Evolutionary conservation across 2,329 filamentous ascomycete species (phyloP), one percentile per base, ranked within the genome.

Genomic region (Fusarium heterosporum): DNA sequence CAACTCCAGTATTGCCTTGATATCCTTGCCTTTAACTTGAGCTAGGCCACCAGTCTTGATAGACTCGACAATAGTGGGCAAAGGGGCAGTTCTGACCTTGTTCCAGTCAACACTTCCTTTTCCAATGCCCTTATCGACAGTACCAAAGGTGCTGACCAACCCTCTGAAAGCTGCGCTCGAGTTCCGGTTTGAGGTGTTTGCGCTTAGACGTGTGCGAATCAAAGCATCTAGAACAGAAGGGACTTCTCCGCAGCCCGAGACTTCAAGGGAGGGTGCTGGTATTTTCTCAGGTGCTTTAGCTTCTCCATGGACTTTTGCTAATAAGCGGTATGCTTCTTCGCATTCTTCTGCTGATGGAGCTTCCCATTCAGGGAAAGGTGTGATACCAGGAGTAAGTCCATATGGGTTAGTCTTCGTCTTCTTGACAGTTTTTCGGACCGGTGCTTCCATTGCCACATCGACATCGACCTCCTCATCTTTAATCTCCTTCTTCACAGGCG

Each of bases 1-100:
- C 30, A 72, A 43, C 29, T 70, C 71, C 25, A 73, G 41, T 14
- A 73, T 73, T 16, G 63, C 61, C 34, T 73, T 73, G 48, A 73
- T 73, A 38, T 73, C 71, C 39, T 67, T 69, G 10, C 71, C 72
- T 50, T 73, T 73, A 28, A 68, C 66, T 40, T 72, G 68, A 25
- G 71, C 71, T 38, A 73, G 41, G 7, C 71, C 71, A 2, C 88
- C 88, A 64, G 90, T 89, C 12, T 80, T 79, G 14, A 92, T 84
- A 0, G 89, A 85, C 6, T 82, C 76, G 1, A 82, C 79, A 0
- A 92, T 81, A 19, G 92, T 90, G 6, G 74, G 64, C 26, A 73
- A 50, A 3, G 71, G 64, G 14, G 71, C 71, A 11, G 39, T 48
- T 40, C 71, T 70, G 14, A 73, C 71, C 14, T 64, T 72, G 34